phyloP scores from a whole-genome alignment of 2,329 filamentous ascomycete genomes.

The Neonectria neomacrospora region DNA sequence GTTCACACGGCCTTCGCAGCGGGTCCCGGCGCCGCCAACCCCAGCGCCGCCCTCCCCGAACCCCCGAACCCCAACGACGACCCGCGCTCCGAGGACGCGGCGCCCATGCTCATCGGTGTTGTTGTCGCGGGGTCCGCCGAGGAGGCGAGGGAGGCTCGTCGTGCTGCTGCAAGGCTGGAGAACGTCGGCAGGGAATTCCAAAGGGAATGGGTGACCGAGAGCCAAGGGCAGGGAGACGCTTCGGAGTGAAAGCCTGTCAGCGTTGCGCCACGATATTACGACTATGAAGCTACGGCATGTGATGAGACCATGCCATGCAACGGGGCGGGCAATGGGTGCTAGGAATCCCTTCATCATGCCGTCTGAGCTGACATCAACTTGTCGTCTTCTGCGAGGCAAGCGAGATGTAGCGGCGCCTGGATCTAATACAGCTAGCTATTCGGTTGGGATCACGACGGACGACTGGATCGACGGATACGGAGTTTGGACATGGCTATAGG shows the following conservation, averaged over 20 bases:
- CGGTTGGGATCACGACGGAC: neutral
- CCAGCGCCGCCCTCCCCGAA: constrained; percentile 29
- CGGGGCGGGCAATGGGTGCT: constrained; percentile 22
- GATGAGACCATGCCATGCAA: constrained; percentile 33
- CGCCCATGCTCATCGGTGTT: constrained; percentile 65
- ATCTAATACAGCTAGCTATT: constrained; percentile 7
- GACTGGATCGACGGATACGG: constrained; percentile 13
- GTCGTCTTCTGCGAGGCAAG: neutral
- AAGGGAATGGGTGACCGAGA: constrained; percentile 58
- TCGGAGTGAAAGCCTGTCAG: constrained; percentile 39
- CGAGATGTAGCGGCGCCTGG: constrained; percentile 2
- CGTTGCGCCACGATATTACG: constrained; percentile 31
- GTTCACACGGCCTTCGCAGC: constrained; percentile 24
- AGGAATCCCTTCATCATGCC: constrained; percentile 3
- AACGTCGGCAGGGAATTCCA: constrained; percentile 66
- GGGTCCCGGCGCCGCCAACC: constrained; percentile 22
- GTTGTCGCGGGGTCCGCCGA: constrained; percentile 63
- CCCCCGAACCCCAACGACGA: constrained; percentile 30
- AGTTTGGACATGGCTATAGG: constrained; percentile 17
- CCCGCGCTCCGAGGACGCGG: constrained; percentile 47
- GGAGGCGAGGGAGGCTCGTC: constrained; percentile 61
- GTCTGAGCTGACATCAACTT: constrained; percentile 3
- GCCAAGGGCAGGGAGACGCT: constrained; percentile 40
- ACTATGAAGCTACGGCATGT: constrained; percentile 38
- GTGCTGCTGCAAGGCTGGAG: constrained; percentile 64